phyloP scores from a whole-genome alignment of 495 filamentous ascomycete genomes.

The Penicillium desertorum region DNA sequence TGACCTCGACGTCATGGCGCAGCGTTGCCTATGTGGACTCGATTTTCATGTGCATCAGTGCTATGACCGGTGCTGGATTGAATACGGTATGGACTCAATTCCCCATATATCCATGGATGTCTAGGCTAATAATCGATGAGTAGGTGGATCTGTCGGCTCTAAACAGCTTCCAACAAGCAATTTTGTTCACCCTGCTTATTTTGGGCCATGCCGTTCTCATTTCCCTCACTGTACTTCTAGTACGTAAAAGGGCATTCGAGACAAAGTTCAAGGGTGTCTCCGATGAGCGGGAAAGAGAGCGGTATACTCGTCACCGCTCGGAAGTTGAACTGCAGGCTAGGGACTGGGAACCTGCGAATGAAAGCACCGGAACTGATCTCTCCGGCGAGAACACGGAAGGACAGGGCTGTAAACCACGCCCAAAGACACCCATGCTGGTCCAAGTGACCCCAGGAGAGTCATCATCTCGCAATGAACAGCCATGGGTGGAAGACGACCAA shows the following conservation, averaged over 20 bases:
- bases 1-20: conserved; percentile 57
- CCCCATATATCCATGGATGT: not conserved
- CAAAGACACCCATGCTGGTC: conserved; percentile 3
- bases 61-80: conserved; percentile 77
- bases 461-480: conserved; percentile 14
- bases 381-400: not conserved
- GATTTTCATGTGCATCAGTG: conserved; percentile 73
- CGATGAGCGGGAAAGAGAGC: conserved; percentile 36
- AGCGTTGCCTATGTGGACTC: conserved; percentile 72
- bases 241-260: conserved; percentile 71
- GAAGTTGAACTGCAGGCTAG: conserved; percentile 13
- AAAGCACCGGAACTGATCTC: conserved; percentile 4
- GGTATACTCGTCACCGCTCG: conserved; percentile 13
- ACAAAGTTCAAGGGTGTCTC: conserved; percentile 60
- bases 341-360: not conserved
- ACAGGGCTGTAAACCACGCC: conserved; percentile 1
- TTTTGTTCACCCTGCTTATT: conserved; percentile 72
- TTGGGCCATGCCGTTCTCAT: conserved; percentile 61
- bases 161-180: conserved; percentile 74
- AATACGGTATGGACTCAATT: conserved; percentile 55
- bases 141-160: conserved; percentile 63
- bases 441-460: conserved; percentile 4
- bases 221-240: conserved; percentile 46
- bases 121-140: conserved; percentile 7
- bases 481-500: conserved; percentile 34